A percentile compares a stretch with the other conserved stretches of the same genome.
phyloP scores from a whole-genome alignment of 179 eudicot genomes.

The Silene coronaria region DNA sequence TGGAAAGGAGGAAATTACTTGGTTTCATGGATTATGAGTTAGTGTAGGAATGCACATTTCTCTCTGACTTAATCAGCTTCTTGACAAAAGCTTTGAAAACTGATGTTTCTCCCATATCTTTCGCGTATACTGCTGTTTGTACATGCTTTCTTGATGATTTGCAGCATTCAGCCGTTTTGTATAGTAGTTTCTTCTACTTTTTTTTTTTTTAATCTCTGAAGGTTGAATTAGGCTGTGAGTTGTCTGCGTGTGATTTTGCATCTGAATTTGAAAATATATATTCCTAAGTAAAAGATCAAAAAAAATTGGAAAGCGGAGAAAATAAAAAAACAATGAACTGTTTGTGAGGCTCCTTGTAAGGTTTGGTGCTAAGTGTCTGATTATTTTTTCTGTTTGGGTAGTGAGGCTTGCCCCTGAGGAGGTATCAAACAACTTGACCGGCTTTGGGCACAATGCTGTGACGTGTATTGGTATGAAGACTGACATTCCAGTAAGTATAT shows the following conservation, averaged over 20 bases:
- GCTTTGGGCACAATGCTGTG: slow-evolving; percentile 82
- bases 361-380: slow-evolving; percentile 5
- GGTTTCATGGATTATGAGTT: neutral
- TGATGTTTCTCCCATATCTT: neutral
- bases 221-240: no score
- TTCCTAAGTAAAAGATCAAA: no score
- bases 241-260: no score
- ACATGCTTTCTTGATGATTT: neutral
- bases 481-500: slow-evolving; percentile 69
- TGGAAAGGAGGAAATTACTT: neutral
- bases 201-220: no score
- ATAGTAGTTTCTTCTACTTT: no score
- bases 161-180: neutral
- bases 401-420: slow-evolving; percentile 99
- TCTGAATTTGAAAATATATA: no score
- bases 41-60: neutral
- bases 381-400: slow-evolving; percentile 26
- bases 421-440: slow-evolving; percentile 65
- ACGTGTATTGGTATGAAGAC: slow-evolving; percentile 98
- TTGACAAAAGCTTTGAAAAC: neutral
- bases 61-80: neutral
- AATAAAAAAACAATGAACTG: neutral
- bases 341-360: neutral
- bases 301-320: no score
- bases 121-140: neutral